Evolutionary conservation across 495 filamentous ascomycete species (phyloP).

Genomic region (Penicillium coprophilum): DNA sequence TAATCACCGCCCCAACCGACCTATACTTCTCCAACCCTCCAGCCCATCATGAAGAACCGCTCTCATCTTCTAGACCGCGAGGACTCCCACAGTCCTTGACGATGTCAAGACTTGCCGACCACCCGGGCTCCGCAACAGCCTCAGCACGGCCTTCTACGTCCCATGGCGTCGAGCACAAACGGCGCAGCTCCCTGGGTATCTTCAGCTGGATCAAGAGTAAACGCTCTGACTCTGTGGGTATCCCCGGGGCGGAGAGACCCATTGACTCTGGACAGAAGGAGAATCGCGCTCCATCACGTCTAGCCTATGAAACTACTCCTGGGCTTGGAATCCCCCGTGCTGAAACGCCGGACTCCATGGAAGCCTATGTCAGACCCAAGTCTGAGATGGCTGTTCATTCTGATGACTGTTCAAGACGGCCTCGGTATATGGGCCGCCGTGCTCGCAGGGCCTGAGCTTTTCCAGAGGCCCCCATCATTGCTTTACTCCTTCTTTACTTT

Average conservation of each 20-base stretch:
- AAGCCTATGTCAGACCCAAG: conserved; percentile 14
- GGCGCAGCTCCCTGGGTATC: conserved; percentile 42
- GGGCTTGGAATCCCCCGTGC: conserved; percentile 7
- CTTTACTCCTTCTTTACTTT: not conserved
- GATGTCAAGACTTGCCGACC: conserved; percentile 10
- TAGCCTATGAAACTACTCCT: conserved; percentile 12
- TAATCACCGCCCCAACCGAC: conserved; percentile 19
- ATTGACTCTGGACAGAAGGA: conserved; percentile 16
- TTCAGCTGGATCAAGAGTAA: conserved; percentile 49
- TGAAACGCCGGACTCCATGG: conserved; percentile 21
- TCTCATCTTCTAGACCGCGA: not conserved
- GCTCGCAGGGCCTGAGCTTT: conserved; percentile 29
- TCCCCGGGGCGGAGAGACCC: conserved; percentile 22
- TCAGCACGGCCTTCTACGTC: conserved; percentile 33
- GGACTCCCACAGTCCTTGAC: conserved; percentile 35
- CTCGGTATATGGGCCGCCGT: conserved; percentile 42
- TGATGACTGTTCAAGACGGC: conserved; percentile 29
- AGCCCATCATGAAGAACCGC: conserved; percentile 10
- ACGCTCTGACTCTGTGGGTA: conserved; percentile 20
- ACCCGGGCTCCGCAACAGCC: conserved; percentile 21
- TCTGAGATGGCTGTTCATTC: conserved; percentile 21
- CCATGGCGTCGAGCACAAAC: conserved; percentile 37
- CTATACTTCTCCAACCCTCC: conserved; percentile 13
- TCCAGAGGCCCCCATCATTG: not conserved
- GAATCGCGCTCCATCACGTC: conserved; percentile 13